A percentile compares a stretch with the other conserved stretches of the same genome.
phyloP scores from a whole-genome alignment of 2,329 filamentous ascomycete genomes.

The Malbranchea cinnamomea region DNA sequence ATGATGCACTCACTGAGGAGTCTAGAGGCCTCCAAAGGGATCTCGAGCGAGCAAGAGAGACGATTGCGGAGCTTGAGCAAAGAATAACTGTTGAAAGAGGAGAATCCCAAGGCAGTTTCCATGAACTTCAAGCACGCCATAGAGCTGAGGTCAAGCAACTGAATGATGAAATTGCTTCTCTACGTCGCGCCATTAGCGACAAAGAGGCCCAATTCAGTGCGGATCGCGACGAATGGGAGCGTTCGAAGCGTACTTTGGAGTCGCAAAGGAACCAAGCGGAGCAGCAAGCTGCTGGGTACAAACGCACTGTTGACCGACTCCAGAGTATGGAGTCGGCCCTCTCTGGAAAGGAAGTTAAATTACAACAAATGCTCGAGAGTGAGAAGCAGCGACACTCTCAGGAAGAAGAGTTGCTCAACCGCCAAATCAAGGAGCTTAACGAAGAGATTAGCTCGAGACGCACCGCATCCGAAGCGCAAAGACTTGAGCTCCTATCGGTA shows the following conservation, averaged over 20 bases:
- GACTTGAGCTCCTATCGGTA: slow-evolving; percentile 49
- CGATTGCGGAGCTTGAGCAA: slow-evolving; percentile 34
- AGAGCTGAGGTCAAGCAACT: slow-evolving; percentile 40
- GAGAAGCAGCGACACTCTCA: slow-evolving; percentile 57
- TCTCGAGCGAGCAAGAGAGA: slow-evolving; percentile 32
- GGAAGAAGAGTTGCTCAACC: slow-evolving; percentile 53
- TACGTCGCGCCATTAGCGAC: slow-evolving; percentile 51
- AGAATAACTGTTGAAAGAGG: slow-evolving; percentile 40
- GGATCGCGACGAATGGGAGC: slow-evolving; percentile 59
- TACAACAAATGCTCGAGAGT: slow-evolving; percentile 54
- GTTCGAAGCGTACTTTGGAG: slow-evolving; percentile 48
- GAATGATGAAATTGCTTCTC: slow-evolving; percentile 41
- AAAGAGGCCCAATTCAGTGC: slow-evolving; percentile 57
- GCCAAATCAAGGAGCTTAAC: slow-evolving; percentile 62
- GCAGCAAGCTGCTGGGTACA: slow-evolving; percentile 51
- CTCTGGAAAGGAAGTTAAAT: slow-evolving; percentile 50
- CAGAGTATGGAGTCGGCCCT: slow-evolving; percentile 53
- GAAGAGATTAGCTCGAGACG: slow-evolving; percentile 55
- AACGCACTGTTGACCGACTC: slow-evolving; percentile 55
- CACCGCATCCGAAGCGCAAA: slow-evolving; percentile 48
- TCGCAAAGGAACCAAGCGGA: slow-evolving; percentile 52
- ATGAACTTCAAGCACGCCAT: slow-evolving; percentile 41
- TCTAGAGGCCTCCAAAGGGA: slow-evolving; percentile 53
- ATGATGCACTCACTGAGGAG: slow-evolving; percentile 52
- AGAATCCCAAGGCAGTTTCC: slow-evolving; percentile 45